Base-by-base conservation (phyloP, 2,329 filamentous ascomycete genomes). In the Dactylellina cionopaga region DNA sequence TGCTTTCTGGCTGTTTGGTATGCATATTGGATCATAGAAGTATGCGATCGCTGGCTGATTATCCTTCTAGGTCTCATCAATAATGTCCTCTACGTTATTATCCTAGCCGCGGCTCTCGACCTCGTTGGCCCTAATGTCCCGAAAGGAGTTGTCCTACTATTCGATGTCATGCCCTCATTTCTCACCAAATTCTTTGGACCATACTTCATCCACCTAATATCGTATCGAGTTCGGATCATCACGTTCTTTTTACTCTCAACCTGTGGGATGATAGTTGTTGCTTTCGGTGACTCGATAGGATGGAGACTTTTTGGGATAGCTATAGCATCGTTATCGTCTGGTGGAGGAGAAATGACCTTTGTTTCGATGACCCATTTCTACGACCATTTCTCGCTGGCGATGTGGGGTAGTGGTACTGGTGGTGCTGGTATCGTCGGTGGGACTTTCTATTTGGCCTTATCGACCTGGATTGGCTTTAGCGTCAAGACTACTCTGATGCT, bases 1-100 rank as follows among this genome's bases (percentile, higher is more conserved):
- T 54, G 91, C 94, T 25, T 98, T 98, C 78, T 98, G 93, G 93
- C 84, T 97, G 1, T 96, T 98, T 78, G 94, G 94, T 97, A 83
- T 76, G 81, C 75, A 35, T 7, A 43, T 22, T 29, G 46, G 47
- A 41, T 31, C 52, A 24, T 44, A 66, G 29, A 15, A 43, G 33
- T 17, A 69, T 29, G 70, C 60, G 9, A 27, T 19, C 11, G 6
- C 19, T 13, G 51, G 58, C 55, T 51, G 70, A 44, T 52, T n/a
- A 47, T 24, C 52, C 41, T 63, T 22, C 27, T 78, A 94, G 92
- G 92, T 56, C 83, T 95, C 15, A 95, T 98, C 80, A 98, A 99
- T 82, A 98, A 98, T 82, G 92, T 98, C 76, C 90, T 97, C 82
- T 98, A 97, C 81, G 94, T 98, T 63, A 91, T 98, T 80, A 95